A percentile compares a stretch with the other conserved stretches of the same genome.
Conservation (phyloP, 1,284 basidiomycete species). For the Trichosporon sp. region DNA sequence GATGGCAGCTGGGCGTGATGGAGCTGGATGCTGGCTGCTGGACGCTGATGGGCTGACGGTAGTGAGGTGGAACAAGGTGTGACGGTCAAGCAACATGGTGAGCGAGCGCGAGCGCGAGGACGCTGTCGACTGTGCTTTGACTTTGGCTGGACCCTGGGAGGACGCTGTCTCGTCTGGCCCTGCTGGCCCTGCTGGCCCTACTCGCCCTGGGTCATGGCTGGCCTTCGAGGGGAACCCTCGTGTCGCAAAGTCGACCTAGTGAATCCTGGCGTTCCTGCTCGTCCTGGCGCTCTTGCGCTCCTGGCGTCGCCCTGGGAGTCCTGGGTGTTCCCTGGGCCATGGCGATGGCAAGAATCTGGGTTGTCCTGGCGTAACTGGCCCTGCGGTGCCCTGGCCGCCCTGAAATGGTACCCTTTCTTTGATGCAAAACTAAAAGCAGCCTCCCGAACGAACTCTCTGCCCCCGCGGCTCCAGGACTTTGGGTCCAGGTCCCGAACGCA, state of each 20-base stretch:
- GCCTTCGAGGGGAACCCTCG: not conserved
- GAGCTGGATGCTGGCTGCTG: too few species aligned
- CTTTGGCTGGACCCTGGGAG: not conserved
- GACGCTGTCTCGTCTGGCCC: not conserved
- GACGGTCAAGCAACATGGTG: too few species aligned
- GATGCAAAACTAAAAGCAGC: not conserved
- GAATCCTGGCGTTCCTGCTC: not conserved
- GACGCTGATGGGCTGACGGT: not conserved
- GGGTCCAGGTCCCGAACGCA: slow-evolving; percentile 3
- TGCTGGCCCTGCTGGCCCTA: not conserved
- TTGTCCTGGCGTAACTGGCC: not conserved
- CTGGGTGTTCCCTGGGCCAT: not conserved
- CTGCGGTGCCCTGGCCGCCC: not conserved
- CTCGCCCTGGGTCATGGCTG: not conserved
- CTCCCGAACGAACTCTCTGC: slow-evolving; percentile 1
- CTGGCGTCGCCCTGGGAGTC: not conserved
- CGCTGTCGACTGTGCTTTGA: not conserved
- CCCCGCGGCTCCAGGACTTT: slow-evolving; percentile 6
- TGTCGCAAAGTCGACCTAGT: not conserved
- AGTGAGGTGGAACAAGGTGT: not conserved
- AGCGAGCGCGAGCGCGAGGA: not conserved
- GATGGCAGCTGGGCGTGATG: not conserved
- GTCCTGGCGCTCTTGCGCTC: not conserved
- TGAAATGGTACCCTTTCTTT: not conserved
- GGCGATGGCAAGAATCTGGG: not conserved